Conservation (phyloP, 306 rosid species). For the Castanea sativa region DNA sequence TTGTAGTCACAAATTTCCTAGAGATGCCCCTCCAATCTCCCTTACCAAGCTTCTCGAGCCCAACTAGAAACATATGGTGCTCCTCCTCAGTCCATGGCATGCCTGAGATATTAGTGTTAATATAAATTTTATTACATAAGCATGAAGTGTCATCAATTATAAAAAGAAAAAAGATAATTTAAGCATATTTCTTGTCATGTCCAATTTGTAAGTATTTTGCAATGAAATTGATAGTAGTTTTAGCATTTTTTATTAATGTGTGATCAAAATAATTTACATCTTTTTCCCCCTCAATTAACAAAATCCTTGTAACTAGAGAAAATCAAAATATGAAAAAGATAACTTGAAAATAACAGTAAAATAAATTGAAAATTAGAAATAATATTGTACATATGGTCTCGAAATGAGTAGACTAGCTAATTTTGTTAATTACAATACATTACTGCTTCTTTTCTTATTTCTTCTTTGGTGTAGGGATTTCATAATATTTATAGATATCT, state of each 20-base stretch:
- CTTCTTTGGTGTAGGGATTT: not conserved
- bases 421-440: no score
- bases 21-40: conserved; percentile 97
- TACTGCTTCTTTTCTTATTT: no score
- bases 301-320: not conserved
- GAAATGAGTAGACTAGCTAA: not conserved
- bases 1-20: conserved; percentile 61
- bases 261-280: not conserved
- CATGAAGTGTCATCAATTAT: no score
- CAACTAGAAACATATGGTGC: conserved; percentile 66
- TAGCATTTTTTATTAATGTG: not conserved
- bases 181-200: no score
- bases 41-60: conserved; percentile 78
- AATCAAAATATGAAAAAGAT: not conserved
- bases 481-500: no score
- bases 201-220: no score
- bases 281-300: no score
- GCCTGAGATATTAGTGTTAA: conserved; percentile 30
- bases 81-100: conserved; percentile 92
- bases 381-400: not conserved
- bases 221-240: no score
- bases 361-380: no score
- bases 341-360: not conserved
- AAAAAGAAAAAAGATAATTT: no score
- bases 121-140: no score